Percentiles rank a stretch among this genome's conserved stretches.
Conservation (phyloP, 208 protist genomes). For the Trypanosoma grayi region DNA sequence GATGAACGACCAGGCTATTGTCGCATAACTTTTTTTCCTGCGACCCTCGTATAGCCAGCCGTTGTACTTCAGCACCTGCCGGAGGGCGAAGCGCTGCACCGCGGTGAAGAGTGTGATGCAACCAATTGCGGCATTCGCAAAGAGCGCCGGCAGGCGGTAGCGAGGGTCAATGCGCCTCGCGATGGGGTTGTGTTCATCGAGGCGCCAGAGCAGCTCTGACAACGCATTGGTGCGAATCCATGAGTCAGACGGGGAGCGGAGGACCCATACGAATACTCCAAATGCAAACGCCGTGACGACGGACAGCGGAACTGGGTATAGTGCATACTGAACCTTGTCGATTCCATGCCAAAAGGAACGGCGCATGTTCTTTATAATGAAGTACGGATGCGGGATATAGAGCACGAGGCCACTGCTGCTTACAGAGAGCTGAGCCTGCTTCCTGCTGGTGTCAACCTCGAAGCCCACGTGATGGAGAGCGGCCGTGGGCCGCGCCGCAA, state of each 20-base stretch:
- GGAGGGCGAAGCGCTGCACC: conserved; percentile 61
- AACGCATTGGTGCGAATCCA: conserved; percentile 35
- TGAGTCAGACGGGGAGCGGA: conserved; percentile 30
- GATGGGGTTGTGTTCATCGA: conserved; percentile 47
- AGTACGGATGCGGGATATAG: conserved; percentile 65
- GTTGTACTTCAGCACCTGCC: conserved; percentile 68
- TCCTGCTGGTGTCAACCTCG: conserved; percentile 44
- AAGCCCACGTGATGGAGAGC: conserved; percentile 29
- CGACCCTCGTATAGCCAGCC: conserved; percentile 55
- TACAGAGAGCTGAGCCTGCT: conserved; percentile 41
- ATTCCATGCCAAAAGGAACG: conserved; percentile 41
- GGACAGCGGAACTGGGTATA: conserved; percentile 58
- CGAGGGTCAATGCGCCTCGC: conserved; percentile 29
- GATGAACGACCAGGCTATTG: conserved; percentile 56
- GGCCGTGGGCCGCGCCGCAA: conserved; percentile 45
- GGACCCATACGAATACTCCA: conserved; percentile 48
- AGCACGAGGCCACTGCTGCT: conserved; percentile 54
- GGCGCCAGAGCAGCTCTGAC: conserved; percentile 27
- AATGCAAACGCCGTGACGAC: conserved; percentile 35
- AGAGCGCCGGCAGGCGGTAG: conserved; percentile 40
- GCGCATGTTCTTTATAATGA: conserved; percentile 39
- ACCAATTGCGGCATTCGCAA: conserved; percentile 40
- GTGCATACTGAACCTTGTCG: conserved; percentile 56
- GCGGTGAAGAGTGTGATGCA: conserved; percentile 37
- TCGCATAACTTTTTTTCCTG: conserved; percentile 30